phyloP scores from a whole-genome alignment of 2,329 filamentous ascomycete genomes.

The Neonectria ditissima region DNA sequence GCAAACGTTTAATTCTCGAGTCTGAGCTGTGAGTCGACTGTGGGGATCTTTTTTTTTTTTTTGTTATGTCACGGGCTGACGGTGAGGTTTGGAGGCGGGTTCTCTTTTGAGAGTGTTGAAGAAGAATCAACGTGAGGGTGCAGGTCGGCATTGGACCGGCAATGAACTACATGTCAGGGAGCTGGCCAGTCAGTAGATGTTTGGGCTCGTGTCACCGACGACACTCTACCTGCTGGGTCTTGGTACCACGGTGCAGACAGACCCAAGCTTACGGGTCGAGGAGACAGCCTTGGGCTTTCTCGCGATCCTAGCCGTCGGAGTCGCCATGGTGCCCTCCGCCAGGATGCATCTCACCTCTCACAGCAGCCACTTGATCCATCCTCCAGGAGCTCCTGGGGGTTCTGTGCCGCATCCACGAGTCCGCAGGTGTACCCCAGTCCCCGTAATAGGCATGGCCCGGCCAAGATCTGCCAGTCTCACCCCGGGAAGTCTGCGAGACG shows the following conservation, averaged over 20 bases:
- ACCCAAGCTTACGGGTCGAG: constrained; percentile 18
- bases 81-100: background rate
- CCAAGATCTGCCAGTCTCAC: constrained; percentile 12
- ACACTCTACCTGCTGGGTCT: too few relatives aligned
- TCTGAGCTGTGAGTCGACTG: background rate
- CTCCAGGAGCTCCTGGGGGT: background rate
- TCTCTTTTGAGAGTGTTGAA: background rate
- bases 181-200: background rate
- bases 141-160: background rate
- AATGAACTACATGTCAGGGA: background rate
- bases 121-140: background rate
- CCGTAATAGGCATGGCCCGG: background rate
- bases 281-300: background rate
- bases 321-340: background rate
- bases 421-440: background rate
- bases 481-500: background rate
- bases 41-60: background rate
- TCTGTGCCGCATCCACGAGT: background rate
- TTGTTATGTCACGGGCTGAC: too few relatives aligned
- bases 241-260: too few relatives aligned
- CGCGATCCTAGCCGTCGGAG: background rate
- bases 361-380: background rate
- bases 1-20: constrained; percentile 4
- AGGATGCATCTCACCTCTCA: background rate
- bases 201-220: too few relatives aligned